phyloP scores from a whole-genome alignment of 73 alveolate genomes.

The Paramecium primaurelia region DNA sequence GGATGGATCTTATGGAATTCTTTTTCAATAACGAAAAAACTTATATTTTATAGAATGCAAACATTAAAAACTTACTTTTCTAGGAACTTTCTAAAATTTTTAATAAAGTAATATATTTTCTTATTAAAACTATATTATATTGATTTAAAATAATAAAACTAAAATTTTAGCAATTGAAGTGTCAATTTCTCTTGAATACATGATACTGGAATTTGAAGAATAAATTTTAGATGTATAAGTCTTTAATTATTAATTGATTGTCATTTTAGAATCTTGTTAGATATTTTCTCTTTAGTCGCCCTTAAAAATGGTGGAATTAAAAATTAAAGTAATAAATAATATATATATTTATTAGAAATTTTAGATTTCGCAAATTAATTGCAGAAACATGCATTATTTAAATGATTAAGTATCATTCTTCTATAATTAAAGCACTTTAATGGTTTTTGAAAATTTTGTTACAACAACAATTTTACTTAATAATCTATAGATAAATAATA shows the following conservation, averaged over 20 bases:
- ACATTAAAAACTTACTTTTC: background rate
- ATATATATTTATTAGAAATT: background rate
- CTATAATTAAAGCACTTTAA: background rate
- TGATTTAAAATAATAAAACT: background rate
- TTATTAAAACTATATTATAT: too few species aligned
- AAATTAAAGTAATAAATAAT: background rate
- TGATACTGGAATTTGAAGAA: background rate
- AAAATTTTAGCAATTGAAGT: background rate
- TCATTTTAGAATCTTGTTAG: background rate
- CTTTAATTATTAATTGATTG: background rate
- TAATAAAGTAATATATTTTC: too few species aligned
- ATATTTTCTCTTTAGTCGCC: background rate
- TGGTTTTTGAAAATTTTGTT: background rate
- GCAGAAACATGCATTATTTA: background rate
- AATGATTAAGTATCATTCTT: background rate
- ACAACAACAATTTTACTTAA: background rate
- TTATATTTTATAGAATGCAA: background rate
- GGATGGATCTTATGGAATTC: background rate
- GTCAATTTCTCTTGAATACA: background rate
- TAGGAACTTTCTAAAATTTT: background rate
- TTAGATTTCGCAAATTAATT: background rate
- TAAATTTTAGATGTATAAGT: background rate
- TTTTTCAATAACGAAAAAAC: too few species aligned
- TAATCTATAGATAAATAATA: too few species aligned
- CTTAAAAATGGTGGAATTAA: too few species aligned